Evolutionary conservation across 371 early-diverging fungal species (phyloP), one percentile per base, ranked within the genome.

Genomic region (Blakeslea trispora): DNA sequence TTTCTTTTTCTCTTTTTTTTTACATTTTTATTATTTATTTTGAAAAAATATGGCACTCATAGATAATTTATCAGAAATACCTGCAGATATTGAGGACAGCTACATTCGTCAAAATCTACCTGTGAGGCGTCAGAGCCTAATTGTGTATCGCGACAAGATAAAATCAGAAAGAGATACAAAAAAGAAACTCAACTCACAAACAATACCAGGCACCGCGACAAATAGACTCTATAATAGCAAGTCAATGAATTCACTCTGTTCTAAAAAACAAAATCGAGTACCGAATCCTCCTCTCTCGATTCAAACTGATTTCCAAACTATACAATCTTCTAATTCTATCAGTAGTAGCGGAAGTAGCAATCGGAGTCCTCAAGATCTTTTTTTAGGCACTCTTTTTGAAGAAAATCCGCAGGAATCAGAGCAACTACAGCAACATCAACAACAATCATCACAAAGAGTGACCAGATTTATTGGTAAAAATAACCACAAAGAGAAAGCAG

Each of bases 21-120:
- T 24, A 52, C 28, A 28, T 42, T 24, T 41, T 42, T 52, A 19
- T 52, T 41, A 41, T 23, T 3, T 18, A 17, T 17, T 40, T 6
- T 24, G 40, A 41, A 52, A 37, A 24, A 50, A 31, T 45, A 58
- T 34, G n/a, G 35, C 49, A 18, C 15, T 43, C 18, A 18, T 37
- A 51, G 41, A 37, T 19, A 14, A 40, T 31, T 9, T 45, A 45
- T 58, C 44, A 37, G 52, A 52, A 40, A 55, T 63, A n/a, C 45
- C 63, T 28, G 49, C 49, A 4, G 63, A 57, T 23, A 54, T 74
- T 18, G 53, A 61, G 41, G 66, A 70, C 8, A 70, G 71, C 45
- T 77, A 77, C 35, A 65, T 66, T 22, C 62, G 59, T 22, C 78
- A 77, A 47, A 63, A 72, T 45, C 55, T 77, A 37, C 78, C 78